Evolutionary conservation across 2,329 filamentous ascomycete genomes (phyloP).

Genomic region (Aspergillus udagawae): DNA sequence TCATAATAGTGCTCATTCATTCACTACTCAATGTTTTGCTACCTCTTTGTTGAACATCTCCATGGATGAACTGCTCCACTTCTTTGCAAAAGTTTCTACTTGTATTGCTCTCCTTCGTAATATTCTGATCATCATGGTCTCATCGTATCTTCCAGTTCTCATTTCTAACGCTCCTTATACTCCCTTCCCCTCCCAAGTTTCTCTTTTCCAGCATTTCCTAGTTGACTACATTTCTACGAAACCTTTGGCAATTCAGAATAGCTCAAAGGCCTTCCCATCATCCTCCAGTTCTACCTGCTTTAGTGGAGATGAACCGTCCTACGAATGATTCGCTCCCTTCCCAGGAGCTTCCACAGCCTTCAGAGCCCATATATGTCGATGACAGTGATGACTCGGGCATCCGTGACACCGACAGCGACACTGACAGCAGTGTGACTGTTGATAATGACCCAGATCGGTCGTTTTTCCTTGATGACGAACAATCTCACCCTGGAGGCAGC

Average conservation of each 20-base stretch:
- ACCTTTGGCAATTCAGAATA: neutral
- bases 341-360: neutral
- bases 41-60: neutral
- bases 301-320: neutral
- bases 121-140: neutral
- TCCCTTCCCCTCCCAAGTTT: neutral
- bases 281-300: neutral
- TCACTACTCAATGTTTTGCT: neutral
- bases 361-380: neutral
- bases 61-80: neutral
- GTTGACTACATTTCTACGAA: neutral
- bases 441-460: conserved; percentile 12
- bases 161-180: neutral
- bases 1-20: neutral
- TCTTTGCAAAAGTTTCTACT: neutral
- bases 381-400: neutral
- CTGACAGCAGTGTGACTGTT: conserved; percentile 6
- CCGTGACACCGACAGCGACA: conserved; percentile 1
- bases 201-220: neutral
- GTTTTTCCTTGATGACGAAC: conserved; percentile 5
- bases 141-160: neutral
- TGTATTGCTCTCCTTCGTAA: neutral
- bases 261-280: neutral
- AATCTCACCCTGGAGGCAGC: neutral
- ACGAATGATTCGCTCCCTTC: neutral